Conservation (phyloP, 2,329 filamentous ascomycete genomes). For the Aspergillus sp. region DNA sequence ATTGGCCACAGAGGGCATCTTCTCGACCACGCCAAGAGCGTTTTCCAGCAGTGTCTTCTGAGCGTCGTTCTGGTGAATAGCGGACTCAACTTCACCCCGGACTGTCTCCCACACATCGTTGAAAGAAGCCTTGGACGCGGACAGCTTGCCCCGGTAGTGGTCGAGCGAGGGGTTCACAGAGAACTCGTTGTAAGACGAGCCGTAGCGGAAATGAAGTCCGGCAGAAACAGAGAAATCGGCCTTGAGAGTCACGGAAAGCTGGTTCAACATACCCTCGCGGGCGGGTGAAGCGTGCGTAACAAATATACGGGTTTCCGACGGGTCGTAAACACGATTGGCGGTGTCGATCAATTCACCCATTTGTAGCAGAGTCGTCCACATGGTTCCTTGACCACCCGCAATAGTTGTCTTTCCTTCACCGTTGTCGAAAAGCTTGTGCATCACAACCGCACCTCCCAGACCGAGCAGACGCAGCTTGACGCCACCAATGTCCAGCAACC, state of each 20-base stretch:
- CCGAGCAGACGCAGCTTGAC: conserved; percentile 94
- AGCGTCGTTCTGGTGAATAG: conserved; percentile 87
- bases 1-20: conserved; percentile 94
- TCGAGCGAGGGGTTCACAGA: conserved; percentile 97
- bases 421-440: conserved; percentile 99
- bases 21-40: conserved; percentile 89
- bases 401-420: conserved; percentile 97
- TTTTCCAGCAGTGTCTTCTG: conserved; percentile 91
- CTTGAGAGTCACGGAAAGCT: conserved; percentile 95
- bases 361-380: conserved; percentile 98
- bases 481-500: conserved; percentile 89
- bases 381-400: conserved; percentile 95
- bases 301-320: conserved; percentile 94
- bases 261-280: conserved; percentile 93
- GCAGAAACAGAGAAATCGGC: conserved; percentile 98
- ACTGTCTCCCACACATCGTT: conserved; percentile 99
- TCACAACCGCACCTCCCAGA: conserved; percentile 92
- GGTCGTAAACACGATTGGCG: conserved; percentile 96
- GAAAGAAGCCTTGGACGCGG: conserved; percentile 96
- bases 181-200: conserved; percentile 99
- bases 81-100: conserved; percentile 90
- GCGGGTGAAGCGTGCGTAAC: conserved; percentile 96
- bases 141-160: conserved; percentile 97
- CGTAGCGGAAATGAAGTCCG: conserved; percentile 96
- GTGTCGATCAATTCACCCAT: conserved; percentile 99